Evolutionary conservation across 1,284 basidiomycete genomes (phyloP).

Genomic region (Rhodotorula sp.): DNA sequence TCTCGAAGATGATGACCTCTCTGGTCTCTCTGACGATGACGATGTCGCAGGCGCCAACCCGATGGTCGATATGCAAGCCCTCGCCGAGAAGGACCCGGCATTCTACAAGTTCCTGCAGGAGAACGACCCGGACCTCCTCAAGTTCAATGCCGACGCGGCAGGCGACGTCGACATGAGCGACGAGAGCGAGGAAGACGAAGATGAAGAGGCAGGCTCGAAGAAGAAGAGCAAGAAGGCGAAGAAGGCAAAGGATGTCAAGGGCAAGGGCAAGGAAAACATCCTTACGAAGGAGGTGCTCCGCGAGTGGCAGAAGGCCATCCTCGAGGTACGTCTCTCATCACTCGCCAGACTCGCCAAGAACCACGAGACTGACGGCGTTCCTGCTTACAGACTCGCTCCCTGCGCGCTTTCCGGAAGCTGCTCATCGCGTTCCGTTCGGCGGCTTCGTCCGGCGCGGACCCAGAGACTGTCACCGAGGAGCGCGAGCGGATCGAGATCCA

Average conservation of each 20-base stretch:
- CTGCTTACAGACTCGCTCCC: constrained; percentile 67
- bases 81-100: constrained; percentile 94
- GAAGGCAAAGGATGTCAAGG: constrained; percentile 50
- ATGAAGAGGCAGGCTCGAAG: constrained; percentile 53
- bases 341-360: too few relatives aligned
- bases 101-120: constrained; percentile 98
- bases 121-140: constrained; percentile 83
- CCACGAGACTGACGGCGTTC: not conserved
- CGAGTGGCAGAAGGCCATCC: constrained; percentile 84
- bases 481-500: constrained; percentile 30
- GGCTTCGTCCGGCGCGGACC: constrained; percentile 54
- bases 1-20: constrained; percentile 39
- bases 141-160: constrained; percentile 58
- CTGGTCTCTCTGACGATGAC: constrained; percentile 40
- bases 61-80: constrained; percentile 75
- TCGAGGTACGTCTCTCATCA: constrained; percentile 61
- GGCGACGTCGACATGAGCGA: constrained; percentile 50
- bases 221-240: constrained; percentile 54
- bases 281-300: constrained; percentile 73
- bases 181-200: constrained; percentile 40
- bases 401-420: constrained; percentile 79
- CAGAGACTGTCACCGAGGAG: constrained; percentile 9
- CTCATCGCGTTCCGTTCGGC: constrained; percentile 86
- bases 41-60: constrained; percentile 10
- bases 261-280: constrained; percentile 49